A percentile compares a stretch with the other conserved stretches of the same genome.
Evolutionary conservation across 306 rosid species (phyloP).

Genomic region (Urtica urens): DNA sequence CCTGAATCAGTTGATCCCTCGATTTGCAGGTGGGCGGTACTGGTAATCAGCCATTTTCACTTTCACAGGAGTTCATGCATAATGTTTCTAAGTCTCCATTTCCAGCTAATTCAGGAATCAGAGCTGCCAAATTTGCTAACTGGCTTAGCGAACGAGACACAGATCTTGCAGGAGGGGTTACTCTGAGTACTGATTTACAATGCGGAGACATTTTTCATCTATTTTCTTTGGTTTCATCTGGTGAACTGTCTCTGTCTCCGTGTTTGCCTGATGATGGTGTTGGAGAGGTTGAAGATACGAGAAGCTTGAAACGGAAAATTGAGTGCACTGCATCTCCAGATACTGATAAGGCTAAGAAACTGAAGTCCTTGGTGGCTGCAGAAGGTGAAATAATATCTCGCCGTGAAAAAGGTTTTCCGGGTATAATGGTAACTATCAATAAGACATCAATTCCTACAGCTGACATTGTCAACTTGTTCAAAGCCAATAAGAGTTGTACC

Average conservation of each 20-base stretch:
- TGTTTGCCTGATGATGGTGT: slow-evolving; percentile 73
- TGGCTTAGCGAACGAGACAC: slow-evolving; percentile 57
- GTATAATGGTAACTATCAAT: slow-evolving; percentile 41
- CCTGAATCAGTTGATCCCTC: slow-evolving; percentile 15
- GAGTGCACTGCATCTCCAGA: slow-evolving; percentile 38
- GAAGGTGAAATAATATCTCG: slow-evolving; percentile 96
- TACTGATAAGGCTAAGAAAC: slow-evolving; percentile 45
- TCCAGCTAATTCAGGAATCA: slow-evolving; percentile 59
- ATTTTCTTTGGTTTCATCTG: slow-evolving; percentile 67
- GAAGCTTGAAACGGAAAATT: slow-evolving; percentile 60
- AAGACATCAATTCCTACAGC: slow-evolving; percentile 38
- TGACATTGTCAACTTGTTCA: slow-evolving; percentile 41
- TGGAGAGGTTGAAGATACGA: slow-evolving; percentile 78
- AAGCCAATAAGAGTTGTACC: slow-evolving; percentile 26
- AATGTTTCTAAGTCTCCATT: slow-evolving; percentile 68
- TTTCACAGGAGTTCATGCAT: slow-evolving; percentile 70
- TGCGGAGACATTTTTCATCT: slow-evolving; percentile 77
- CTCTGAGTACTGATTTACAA: slow-evolving; percentile 61
- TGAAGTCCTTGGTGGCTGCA: slow-evolving; percentile 36
- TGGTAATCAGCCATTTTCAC: slow-evolving; percentile 50
- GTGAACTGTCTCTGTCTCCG: slow-evolving; percentile 61
- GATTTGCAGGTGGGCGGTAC: slow-evolving; percentile 77
- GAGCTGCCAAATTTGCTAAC: slow-evolving; percentile 47
- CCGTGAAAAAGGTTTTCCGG: slow-evolving; percentile 93
- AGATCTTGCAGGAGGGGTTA: slow-evolving; percentile 46